Conservation (phyloP, 225 moss, liverwort and hornwort species). For the Physcomitrellopsis africana region DNA sequence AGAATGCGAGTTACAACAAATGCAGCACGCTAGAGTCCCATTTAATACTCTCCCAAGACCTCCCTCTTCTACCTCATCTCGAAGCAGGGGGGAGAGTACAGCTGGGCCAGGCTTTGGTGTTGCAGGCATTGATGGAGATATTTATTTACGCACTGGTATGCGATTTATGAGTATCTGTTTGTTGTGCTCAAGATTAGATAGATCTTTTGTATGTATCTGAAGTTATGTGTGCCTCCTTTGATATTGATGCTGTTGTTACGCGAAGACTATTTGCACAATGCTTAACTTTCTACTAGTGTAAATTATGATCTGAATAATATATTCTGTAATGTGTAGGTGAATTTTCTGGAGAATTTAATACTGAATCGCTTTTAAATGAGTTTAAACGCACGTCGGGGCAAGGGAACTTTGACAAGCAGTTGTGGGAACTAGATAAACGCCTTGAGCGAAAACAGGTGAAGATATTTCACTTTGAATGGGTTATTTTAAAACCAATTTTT, state of each 20-base stretch:
- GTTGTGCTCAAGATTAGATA: neutral
- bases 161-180: conserved; percentile 5
- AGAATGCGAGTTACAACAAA: conserved; percentile 59
- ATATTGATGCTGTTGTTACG: conserved; percentile 1
- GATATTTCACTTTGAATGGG: neutral
- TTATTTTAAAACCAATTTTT: neutral
- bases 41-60: conserved; percentile 47
- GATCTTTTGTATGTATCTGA: neutral
- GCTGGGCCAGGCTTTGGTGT: conserved; percentile 48
- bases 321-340: conserved; percentile 28
- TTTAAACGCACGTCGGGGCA: conserved; percentile 53
- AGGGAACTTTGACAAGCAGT: conserved; percentile 65
- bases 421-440: conserved; percentile 68
- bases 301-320: neutral
- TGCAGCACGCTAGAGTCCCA: conserved; percentile 46
- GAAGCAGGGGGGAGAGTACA: conserved; percentile 54
- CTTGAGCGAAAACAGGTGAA: conserved; percentile 77
- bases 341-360: conserved; percentile 49
- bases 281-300: neutral
- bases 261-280: conserved; percentile 2
- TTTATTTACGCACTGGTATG: conserved; percentile 46
- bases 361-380: conserved; percentile 62
- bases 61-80: conserved; percentile 50
- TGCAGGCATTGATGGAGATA: conserved; percentile 52
- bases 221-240: neutral